Conservation (phyloP, 176 grass and related monocot genomes). For the bread wheat (Triticum aestivum) region IWGSC_CS_RefSeq_v2.1 NC_057808.1:524618765-524619264, state of each 20-base stretch:
- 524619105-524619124: too few relatives aligned
- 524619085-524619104: too few relatives aligned
- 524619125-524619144: too few relatives aligned
- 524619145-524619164: too few relatives aligned
- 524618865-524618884: constrained; percentile 24
- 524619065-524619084: too few relatives aligned
- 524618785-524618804: constrained; percentile 55
- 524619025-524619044: neutral
- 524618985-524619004: neutral
- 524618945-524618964: constrained; percentile 32
- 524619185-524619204: too few relatives aligned
- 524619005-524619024: constrained; percentile 10
- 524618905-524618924: constrained; percentile 56
- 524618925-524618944: constrained; percentile 56
- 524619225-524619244: too few relatives aligned
- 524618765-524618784: accelerated
- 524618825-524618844: constrained; percentile 40
- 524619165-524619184: too few relatives aligned
- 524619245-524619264: too few relatives aligned
- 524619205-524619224: too few relatives aligned
- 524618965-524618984: neutral
- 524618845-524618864: constrained; percentile 43
- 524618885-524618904: constrained; percentile 40
- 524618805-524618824: constrained; percentile 47
- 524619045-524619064: neutral